Base-by-base conservation (phyloP, 1,139 yeast genomes). In the Yamadazyma atlantica region DNA sequence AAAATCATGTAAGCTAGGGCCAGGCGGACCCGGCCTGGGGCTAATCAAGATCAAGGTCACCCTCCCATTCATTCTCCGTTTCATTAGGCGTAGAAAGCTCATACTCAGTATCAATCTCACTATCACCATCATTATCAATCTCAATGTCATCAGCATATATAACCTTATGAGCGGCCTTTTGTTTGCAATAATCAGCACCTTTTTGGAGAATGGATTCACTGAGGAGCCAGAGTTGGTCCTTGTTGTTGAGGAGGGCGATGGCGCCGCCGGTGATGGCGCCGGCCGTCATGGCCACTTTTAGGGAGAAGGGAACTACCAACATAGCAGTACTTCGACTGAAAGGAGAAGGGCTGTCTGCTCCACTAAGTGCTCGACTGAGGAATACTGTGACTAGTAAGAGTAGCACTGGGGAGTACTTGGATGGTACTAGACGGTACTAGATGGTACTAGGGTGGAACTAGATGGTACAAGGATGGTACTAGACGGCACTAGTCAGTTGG, bases 251-350 rank as follows among this genome's bases (percentile, higher is more conserved):
- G 3, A 65, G 35, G 7, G 75, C 75, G 15, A 65, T 49, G 2
- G 70, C 50, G 13, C 73, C 73, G 1, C 75, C 75, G 1, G 62
- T 49, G 1, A 66, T 37, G 5, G 72, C 68, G 4, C 75, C 76
- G 1, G 62, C 51, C 6, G 69, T 58, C 13, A 69, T 40, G 4
- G 75, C 75, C 5, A 59, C 50, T 46, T 70, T 70, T 3, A 68
- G 51, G 2, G 74, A 60, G n/a, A 64, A 46, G 12, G 73, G 73
- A 25, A 66, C 69, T 62, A 38, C 12, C 15, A 23, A 23, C 26
- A 23, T 23, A 7, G 22, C 9, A 19, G 22, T 9, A 19, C 8
- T 19, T 11, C 6, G 13, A n/a, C n/a, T n/a, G n/a, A n/a, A n/a
- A n/a, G n/a, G n/a, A n/a, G n/a, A n/a, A n/a, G n/a, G n/a, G n/a